These are phyloP conservation scores for Daldinia eschscholtzii DNA, from an alignment of 2,329 filamentous ascomycete genomes.

Conservation along the genomic window DNA sequence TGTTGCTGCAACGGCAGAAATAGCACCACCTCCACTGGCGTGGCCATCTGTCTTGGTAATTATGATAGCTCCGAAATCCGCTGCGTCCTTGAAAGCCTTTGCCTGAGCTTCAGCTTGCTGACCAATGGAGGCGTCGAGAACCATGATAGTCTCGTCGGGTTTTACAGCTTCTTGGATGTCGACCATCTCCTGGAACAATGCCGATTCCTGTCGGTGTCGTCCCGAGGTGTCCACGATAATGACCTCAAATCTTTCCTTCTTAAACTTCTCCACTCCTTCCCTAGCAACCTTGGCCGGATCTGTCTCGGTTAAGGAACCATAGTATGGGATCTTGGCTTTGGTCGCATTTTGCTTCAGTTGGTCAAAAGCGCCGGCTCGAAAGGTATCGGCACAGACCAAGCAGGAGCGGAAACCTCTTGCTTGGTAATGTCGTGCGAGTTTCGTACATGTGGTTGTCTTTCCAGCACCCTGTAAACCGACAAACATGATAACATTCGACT, in stretches of 20 bases:
- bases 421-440: constrained; percentile 94
- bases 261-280: constrained; percentile 99
- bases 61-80: constrained; percentile 97
- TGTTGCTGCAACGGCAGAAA: constrained; percentile 95
- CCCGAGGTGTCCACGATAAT: constrained; percentile 99
- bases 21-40: constrained; percentile 94
- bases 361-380: constrained; percentile 97
- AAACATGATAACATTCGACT: constrained; percentile 98
- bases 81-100: constrained; percentile 96
- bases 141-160: constrained; percentile 98
- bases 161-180: constrained; percentile 93
- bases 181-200: constrained; percentile 96
- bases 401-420: constrained; percentile 92
- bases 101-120: constrained; percentile 95
- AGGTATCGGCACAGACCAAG: constrained; percentile 96
- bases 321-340: constrained; percentile 99
- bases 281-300: constrained; percentile 92
- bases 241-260: constrained; percentile 97
- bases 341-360: constrained; percentile 99
- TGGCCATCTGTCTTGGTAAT: constrained; percentile 99
- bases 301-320: constrained; percentile 94
- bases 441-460: constrained; percentile 98
- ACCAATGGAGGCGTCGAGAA: constrained; percentile 95
- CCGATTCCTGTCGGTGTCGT: constrained; percentile 92
- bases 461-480: constrained; percentile 97